Evolutionary conservation across 2,329 filamentous ascomycete genomes (phyloP), one percentile per base, ranked within the genome.

Genomic region (Dactylonectria macrodidyma): DNA sequence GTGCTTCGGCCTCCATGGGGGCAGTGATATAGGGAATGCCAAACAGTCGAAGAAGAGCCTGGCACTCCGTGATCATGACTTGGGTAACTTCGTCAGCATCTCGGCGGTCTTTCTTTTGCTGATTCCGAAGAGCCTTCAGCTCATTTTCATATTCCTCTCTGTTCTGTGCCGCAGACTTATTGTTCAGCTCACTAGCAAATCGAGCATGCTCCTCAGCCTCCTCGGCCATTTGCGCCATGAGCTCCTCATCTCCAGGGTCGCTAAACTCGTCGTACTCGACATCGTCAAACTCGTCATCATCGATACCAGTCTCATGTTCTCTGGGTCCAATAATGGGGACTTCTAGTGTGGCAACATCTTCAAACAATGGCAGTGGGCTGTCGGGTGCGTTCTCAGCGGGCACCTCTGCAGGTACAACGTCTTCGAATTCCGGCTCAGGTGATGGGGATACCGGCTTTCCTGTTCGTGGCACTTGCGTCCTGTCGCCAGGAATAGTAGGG

Each of bases 1-100:
- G 96, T 0, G 96, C 96, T 85, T 99, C 96, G 0, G 96, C 96
- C 86, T 99, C 96, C 96, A 98, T 98, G 0, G 97, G 97, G 0
- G 96, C 96, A 0, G 95, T 99, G 73, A 99, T 92, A 78, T 99
- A 99, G 0, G 96, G 96, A 11, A 99, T 89, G 0, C 96, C 96
- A 79, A 99, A 99, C 9, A 98, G 88, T 5, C 91, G 89, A 22
- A 99, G 89, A 0, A 99, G 88, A 52, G 96, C 92, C 78, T 99
- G 96, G 71, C 96, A 98, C 81, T 99, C 97, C 1, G 92, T 90
- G 47, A 98, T 91, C 96, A 99, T 99, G 72, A 95, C 92, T 72
- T 97, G 93, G 0, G 95, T 97, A 4, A 99, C 95, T 80, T 99
- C 96, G 76, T 99, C 97, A 0, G 97, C 95, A 78, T 99, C 96